Evolutionary conservation across 2,329 filamentous ascomycete genomes (phyloP).

Genomic region (Scytalidium lignicola): DNA sequence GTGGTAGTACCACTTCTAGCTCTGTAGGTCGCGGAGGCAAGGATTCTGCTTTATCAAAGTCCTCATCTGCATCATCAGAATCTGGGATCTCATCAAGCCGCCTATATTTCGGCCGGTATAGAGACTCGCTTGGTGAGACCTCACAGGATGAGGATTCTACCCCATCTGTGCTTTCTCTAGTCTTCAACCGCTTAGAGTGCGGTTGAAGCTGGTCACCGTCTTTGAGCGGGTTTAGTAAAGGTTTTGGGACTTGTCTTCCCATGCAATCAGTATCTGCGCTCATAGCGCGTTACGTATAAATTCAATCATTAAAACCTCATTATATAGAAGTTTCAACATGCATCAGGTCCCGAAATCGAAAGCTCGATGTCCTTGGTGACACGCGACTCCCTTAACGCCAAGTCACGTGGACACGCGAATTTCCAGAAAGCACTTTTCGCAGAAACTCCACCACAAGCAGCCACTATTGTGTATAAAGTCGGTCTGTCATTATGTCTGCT

Average conservation of each 20-base stretch:
- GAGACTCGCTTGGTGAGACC: constrained; percentile 20
- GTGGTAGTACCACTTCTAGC: constrained; percentile 66
- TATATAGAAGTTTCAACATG: background rate
- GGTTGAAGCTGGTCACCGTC: constrained; percentile 12
- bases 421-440: background rate
- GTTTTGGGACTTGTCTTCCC: constrained; percentile 18
- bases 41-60: constrained; percentile 24
- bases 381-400: background rate
- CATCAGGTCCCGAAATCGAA: no score
- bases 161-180: constrained; percentile 17
- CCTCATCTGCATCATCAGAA: constrained; percentile 27
- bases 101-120: background rate
- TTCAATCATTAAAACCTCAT: background rate
- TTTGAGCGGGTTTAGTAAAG: constrained; percentile 20
- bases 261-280: background rate
- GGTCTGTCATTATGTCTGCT: constrained; percentile 14
- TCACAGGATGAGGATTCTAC: constrained; percentile 14
- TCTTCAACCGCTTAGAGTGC: constrained; percentile 25
- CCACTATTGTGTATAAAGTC: background rate
- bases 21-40: constrained; percentile 49
- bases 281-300: background rate
- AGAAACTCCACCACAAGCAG: background rate
- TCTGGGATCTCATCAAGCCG: constrained; percentile 30
- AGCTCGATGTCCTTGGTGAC: no score
- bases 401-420: background rate